phyloP scores from a whole-genome alignment of 768 basidiomycete species.

The Agaricus subrufescens region DNA sequence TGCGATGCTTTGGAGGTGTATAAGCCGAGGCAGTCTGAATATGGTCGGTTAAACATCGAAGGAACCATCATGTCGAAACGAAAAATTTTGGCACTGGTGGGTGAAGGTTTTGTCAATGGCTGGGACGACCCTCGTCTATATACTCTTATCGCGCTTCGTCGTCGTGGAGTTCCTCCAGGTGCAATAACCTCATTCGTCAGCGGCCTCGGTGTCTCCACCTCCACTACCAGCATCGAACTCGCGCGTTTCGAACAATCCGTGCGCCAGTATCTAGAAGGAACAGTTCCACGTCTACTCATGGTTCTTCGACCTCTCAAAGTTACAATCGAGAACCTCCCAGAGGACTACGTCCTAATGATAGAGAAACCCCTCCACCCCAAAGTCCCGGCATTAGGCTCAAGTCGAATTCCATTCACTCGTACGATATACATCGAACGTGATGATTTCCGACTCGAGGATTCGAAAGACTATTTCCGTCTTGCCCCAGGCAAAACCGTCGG shows the following conservation, averaged over 20 bases:
- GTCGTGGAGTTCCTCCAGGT: conserved; percentile 95
- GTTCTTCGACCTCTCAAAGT: conserved; percentile 88
- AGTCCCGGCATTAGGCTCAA: conserved; percentile 79
- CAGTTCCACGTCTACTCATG: conserved; percentile 87
- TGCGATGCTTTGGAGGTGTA: conserved; percentile 97
- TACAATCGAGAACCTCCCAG: conserved; percentile 84
- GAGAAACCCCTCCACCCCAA: conserved; percentile 96
- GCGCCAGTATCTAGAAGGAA: conserved; percentile 84
- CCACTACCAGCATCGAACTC: conserved; percentile 78
- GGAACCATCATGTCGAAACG: conserved; percentile 97
- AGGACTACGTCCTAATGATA: conserved; percentile 77
- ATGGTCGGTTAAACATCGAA: conserved; percentile 87
- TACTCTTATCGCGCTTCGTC: conserved; percentile 91
- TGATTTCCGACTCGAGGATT: conserved; percentile 90
- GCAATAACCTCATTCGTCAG: conserved; percentile 93
- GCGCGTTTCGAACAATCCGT: conserved; percentile 88
- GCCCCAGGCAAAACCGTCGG: conserved; percentile 98
- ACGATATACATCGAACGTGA: conserved; percentile 89
- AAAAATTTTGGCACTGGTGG: conserved; percentile 86
- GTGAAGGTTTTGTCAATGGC: conserved; percentile 75
- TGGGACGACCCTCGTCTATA: conserved; percentile 99
- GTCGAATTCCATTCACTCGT: conserved; percentile 79
- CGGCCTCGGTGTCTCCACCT: conserved; percentile 89
- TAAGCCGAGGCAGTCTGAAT: conserved; percentile 96
- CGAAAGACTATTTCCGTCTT: conserved; percentile 94